Evolutionary conservation across 495 filamentous ascomycete genomes (phyloP), one percentile per base, ranked within the genome.

Genomic region (Apiosordaria backusii): DNA sequence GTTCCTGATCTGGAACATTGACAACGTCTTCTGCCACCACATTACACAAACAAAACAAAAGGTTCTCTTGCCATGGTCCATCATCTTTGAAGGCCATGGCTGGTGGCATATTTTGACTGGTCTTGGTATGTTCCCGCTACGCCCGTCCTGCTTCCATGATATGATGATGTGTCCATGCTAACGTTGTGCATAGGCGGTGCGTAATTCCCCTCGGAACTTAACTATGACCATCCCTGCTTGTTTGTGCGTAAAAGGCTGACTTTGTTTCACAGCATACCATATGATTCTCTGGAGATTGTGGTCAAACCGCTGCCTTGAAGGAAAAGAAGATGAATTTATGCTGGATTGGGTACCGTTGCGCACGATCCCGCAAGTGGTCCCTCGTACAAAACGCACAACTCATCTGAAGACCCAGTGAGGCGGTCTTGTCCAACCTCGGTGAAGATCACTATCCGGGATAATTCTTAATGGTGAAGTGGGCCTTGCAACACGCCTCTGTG

Each of bases 71-170:
- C 95, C 95, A 0, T 99, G 95, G 95, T 91, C 94, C 1, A 84
- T 96, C 9, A 64, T 97, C 13, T 79, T 97, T 2, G 95, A 98
- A 77, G 94, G 92, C 0, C 95, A 99, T 81, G 95, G 92, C 13
- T 98, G 95, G 95, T 99, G 95, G 94, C 95, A 89, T 79, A 86
- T 88, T 19, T 63, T 84, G 50, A 75, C 76, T 18, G 72, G 74
- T 67, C 64, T 80, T 35, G 66, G 75, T 45, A 45, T 45, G 35
- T 45, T 45, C 9, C 3, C 10, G 9, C 9, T 45, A 15, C 10
- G 0, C 13, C 35, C 35, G 9, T 18, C 35, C 10, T 6, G 35
- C 35, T 45, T 45, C 10, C 35, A 45, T 45, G 35, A 13, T 13
- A 9, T 7, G 35, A 35, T 35, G 0, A 18, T 45, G 16, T 45